phyloP scores from a whole-genome alignment of 1,284 basidiomycete species.

The Cystobasidium sp. region DNA sequence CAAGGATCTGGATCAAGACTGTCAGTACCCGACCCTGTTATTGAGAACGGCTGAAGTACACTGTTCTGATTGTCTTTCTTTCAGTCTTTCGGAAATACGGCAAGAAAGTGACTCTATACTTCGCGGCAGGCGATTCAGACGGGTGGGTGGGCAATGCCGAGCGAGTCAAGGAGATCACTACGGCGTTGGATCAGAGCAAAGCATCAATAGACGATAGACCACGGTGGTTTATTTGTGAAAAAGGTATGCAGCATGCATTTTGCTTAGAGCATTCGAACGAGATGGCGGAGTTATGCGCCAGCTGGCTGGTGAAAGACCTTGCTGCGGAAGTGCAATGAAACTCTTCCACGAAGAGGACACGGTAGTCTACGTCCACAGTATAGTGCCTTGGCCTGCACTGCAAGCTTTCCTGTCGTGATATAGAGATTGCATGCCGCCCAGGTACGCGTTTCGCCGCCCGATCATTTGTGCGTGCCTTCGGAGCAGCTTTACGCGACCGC shows the following conservation, averaged over 20 bases:
- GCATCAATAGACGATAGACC: not conserved
- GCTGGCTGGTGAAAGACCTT: conserved; percentile 31
- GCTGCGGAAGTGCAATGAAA: conserved; percentile 4
- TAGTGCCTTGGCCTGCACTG: not conserved
- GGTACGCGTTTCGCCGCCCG: not conserved
- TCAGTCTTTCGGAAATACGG: conserved; percentile 11
- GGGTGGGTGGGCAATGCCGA: conserved; percentile 28
- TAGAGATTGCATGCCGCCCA: not conserved
- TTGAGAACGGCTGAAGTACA: not conserved
- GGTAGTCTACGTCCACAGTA: not conserved
- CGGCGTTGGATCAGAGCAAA: conserved; percentile 26
- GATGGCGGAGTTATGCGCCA: conserved; percentile 36
- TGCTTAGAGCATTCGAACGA: conserved; percentile 35
- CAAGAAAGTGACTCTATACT: conserved; percentile 25
- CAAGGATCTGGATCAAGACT: conserved; percentile 26
- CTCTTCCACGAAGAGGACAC: not conserved
- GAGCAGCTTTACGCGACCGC: conserved; percentile 1
- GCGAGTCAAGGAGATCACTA: conserved; percentile 10
- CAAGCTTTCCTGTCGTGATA: not conserved
- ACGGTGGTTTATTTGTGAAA: conserved; percentile 32
- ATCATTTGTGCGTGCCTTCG: not conserved
- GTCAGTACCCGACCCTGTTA: not conserved
- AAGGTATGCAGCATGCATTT: conserved; percentile 43
- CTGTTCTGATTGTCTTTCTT: not conserved
- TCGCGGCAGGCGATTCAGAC: conserved; percentile 30